These are phyloP conservation scores for Zostera marina DNA, from an alignment of 116 monocot species.

Conservation along the genomic window DNA sequence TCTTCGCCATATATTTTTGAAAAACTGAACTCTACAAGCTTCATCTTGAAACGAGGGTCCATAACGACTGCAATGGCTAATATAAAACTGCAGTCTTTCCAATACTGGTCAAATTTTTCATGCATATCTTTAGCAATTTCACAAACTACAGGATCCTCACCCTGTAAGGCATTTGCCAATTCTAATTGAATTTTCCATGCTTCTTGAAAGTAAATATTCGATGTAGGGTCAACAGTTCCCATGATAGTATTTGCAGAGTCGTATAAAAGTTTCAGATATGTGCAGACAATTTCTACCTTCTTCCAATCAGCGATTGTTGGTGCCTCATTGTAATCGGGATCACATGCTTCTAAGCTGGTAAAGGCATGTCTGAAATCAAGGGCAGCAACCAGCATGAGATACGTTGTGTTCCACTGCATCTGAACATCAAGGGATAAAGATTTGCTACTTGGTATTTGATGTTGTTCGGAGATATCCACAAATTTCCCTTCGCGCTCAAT, in stretches of 20 bases:
- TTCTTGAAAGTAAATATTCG: conserved; percentile 45
- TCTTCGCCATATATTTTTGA: conserved; percentile 43
- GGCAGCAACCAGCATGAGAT: conserved; percentile 29
- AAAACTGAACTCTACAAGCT: conserved; percentile 60
- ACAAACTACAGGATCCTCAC: conserved; percentile 23
- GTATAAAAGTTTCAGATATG: conserved; percentile 23
- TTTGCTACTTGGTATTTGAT: conserved; percentile 10
- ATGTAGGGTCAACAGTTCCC: conserved; percentile 20
- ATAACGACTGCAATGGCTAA: conserved; percentile 53
- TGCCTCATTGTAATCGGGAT: conserved; percentile 29
- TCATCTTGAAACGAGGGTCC: conserved; percentile 71
- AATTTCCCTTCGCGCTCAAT: conserved; percentile 21
- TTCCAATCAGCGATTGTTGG: conserved; percentile 29
- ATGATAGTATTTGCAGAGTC: conserved; percentile 19
- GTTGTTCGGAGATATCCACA: conserved; percentile 17
- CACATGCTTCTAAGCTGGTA: conserved; percentile 10
- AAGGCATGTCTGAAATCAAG: conserved; percentile 23
- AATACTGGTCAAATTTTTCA: conserved; percentile 67
- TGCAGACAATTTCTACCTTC: conserved; percentile 20
- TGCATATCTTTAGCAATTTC: conserved; percentile 37
- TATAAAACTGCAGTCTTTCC: conserved; percentile 43
- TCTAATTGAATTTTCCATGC: conserved; percentile 44
- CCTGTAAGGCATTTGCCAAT: conserved; percentile 16
- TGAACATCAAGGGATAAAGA: conserved; percentile 19
- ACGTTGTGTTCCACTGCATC: conserved; percentile 35